Conservation (phyloP, 345 rosid species). For the Gossypium bickii region DNA sequence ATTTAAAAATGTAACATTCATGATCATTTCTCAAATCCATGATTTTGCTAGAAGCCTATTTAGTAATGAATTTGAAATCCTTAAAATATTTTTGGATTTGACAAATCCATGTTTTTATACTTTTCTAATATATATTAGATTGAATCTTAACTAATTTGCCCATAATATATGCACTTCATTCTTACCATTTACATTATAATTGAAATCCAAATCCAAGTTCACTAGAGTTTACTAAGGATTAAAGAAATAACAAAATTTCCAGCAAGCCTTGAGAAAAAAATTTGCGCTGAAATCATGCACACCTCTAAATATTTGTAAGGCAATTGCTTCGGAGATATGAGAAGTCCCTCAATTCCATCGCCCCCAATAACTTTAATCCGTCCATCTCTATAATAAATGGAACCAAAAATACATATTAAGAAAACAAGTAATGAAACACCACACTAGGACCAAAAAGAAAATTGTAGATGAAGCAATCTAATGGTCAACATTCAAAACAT, state of each 20-base stretch:
- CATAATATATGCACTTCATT: no score
- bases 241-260: not conserved
- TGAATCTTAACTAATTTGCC: no score
- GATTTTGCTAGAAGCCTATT: no score
- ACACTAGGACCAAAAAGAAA: not conserved
- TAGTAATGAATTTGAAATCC: no score
- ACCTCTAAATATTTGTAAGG: constrained; percentile 61
- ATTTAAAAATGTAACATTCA: no score
- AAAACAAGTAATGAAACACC: not conserved
- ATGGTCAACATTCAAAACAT: not conserved
- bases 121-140: no score
- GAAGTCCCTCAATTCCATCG: constrained; percentile 59
- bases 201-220: not conserved
- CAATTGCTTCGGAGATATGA: constrained; percentile 45
- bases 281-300: not conserved
- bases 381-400: constrained; percentile 46
- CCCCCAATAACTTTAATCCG: constrained; percentile 66
- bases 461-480: not conserved
- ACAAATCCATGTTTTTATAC: no score
- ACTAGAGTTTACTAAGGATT: not conserved
- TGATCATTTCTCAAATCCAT: no score
- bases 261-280: not conserved
- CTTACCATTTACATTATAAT: no score
- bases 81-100: no score
- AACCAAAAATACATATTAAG: not conserved